Conservation (phyloP, 805 yeast genomes). For the Wickerhamomyces ciferrii region DNA sequence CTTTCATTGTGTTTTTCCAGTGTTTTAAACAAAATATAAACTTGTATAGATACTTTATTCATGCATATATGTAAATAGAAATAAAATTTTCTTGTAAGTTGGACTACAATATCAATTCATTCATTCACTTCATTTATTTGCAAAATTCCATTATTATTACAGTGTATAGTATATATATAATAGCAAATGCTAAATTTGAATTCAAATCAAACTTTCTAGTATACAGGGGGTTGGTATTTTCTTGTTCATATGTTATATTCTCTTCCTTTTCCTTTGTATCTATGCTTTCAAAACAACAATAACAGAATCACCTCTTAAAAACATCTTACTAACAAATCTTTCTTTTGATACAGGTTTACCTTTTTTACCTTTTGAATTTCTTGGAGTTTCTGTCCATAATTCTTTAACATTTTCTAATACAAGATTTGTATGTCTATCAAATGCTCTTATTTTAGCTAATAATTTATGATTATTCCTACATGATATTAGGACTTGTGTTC, state of each 20-base stretch:
- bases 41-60: neutral
- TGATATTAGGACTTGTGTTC: slow-evolving; percentile 77
- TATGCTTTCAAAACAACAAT: slow-evolving; percentile 64
- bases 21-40: too few relatives aligned
- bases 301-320: slow-evolving; percentile 93
- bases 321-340: slow-evolving; percentile 83
- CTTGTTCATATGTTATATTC: too few relatives aligned
- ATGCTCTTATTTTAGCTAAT: slow-evolving; percentile 86
- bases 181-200: neutral
- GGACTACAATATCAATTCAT: neutral
- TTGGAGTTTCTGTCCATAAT: slow-evolving; percentile 62
- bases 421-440: slow-evolving; percentile 94
- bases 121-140: neutral
- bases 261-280: too few relatives aligned
- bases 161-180: neutral
- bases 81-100: neutral
- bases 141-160: neutral
- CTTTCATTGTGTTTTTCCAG: too few relatives aligned
- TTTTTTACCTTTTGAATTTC: slow-evolving; percentile 63
- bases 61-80: neutral
- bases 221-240: neutral
- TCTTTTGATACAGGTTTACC: slow-evolving; percentile 64
- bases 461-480: slow-evolving; percentile 91
- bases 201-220: too few relatives aligned
- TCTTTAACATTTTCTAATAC: slow-evolving; percentile 90